These are phyloP conservation scores for Xylaria venustula DNA, from an alignment of 495 filamentous ascomycete genomes.

Conservation along the genomic window DNA sequence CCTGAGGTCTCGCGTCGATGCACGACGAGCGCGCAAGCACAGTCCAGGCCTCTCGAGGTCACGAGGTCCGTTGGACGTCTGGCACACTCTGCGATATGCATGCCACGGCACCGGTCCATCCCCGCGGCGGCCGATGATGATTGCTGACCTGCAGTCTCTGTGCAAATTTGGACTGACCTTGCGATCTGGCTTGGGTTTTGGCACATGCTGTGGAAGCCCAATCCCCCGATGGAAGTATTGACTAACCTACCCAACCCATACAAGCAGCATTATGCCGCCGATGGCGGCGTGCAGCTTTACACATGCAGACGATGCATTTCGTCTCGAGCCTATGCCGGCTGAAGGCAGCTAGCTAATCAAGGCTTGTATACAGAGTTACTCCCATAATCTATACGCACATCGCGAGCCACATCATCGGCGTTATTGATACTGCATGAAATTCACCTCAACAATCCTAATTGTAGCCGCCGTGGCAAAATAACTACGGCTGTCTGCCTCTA, in stretches of 20 bases:
- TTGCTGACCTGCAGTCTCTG: conserved; percentile 4
- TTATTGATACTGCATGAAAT: no score
- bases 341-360: background rate
- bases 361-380: no score
- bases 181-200: conserved; percentile 1
- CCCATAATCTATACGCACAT: no score
- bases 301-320: background rate
- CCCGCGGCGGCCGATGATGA: background rate
- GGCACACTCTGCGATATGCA: conserved; percentile 10
- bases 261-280: background rate
- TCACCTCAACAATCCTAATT: no score
- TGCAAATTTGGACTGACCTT: background rate
- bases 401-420: no score
- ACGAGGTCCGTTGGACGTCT: conserved; percentile 15
- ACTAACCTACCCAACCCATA: background rate
- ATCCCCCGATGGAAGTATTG: background rate
- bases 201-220: conserved; percentile 10
- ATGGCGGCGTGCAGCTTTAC: conserved; percentile 3
- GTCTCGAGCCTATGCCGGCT: background rate
- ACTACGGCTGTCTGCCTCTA: background rate
- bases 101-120: background rate
- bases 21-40: background rate
- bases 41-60: conserved; percentile 6
- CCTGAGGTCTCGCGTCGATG: background rate
- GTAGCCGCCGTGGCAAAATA: no score